Conservation (phyloP, 371 early-diverging fungal species). For the Actinomucor elegans region DNA sequence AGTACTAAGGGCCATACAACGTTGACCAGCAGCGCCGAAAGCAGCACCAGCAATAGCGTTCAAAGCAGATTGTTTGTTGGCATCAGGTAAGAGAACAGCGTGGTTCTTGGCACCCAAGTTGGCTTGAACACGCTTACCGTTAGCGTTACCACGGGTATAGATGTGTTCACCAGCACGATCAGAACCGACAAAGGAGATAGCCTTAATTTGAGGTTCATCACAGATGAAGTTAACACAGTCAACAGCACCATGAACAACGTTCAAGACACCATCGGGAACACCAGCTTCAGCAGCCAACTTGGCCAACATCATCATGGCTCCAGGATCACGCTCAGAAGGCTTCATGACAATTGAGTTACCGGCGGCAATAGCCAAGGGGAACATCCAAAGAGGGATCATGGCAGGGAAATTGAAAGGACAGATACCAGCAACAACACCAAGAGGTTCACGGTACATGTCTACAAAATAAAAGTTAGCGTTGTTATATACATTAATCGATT, state of each 20-base stretch:
- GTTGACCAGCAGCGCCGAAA: slow-evolving; percentile 97
- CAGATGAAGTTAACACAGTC: slow-evolving; percentile 94
- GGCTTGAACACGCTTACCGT: slow-evolving; percentile 97
- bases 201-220: slow-evolving; percentile 83
- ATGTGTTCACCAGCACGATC: slow-evolving; percentile 87
- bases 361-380: slow-evolving; percentile 70
- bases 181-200: slow-evolving; percentile 95
- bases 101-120: slow-evolving; percentile 98
- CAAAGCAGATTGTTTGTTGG: slow-evolving; percentile 86
- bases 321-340: slow-evolving; percentile 95
- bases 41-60: slow-evolving; percentile 93
- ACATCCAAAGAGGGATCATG: slow-evolving; percentile 97
- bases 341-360: slow-evolving; percentile 25
- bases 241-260: slow-evolving; percentile 89
- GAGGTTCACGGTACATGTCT: slow-evolving; percentile 89
- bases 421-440: slow-evolving; percentile 96
- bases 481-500: too few species aligned
- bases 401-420: slow-evolving; percentile 97
- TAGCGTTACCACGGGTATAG: slow-evolving; percentile 82
- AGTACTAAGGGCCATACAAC: slow-evolving; percentile 94
- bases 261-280: slow-evolving; percentile 92
- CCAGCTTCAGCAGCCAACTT: slow-evolving; percentile 91
- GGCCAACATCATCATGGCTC: slow-evolving; percentile 93
- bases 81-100: slow-evolving; percentile 93
- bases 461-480: too few species aligned